Evolutionary conservation across 2,329 filamentous ascomycete genomes (phyloP), one percentile per base, ranked within the genome.

Genomic region (Neofusicoccum laricinum): DNA sequence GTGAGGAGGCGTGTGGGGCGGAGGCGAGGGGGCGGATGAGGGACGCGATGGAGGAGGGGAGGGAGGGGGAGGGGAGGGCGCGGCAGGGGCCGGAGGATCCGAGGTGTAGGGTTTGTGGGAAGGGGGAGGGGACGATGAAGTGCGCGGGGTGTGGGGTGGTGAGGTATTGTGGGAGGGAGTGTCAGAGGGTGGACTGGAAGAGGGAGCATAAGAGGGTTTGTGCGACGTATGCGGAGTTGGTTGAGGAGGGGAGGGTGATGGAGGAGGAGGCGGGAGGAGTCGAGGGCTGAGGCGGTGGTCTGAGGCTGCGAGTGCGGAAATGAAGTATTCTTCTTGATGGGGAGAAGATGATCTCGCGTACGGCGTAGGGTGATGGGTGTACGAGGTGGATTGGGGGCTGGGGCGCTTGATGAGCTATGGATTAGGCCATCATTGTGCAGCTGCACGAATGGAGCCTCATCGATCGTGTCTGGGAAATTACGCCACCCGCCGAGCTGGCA

Each of bases 21-120:
- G 10, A 57, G 40, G 61, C 61, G 7, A 19, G 61, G 17, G 15
- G 66, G 32, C 72, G 71, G 66, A 66, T 69, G 68, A 73, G 73
- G 40, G 69, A 69, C 45, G 68, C 69, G 66, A 66, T 66, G 55
- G 50, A 63, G 36, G 66, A 55, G 12, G 50, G 65, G 19, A 40
- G 65, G 34, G 11, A n/a, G 32, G 8, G 63, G 41, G 66, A 17
- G 3, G 17, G 32, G 5, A 17, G 4, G 30, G 41, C 10, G 32
- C 25, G n/a, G 19, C 40, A 43, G 7, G 61, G 61, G 5, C 8
- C 32, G 3, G 61, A 38, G 14, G 61, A 64, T 30, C n/a, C 19
- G 50, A 1, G 61, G 50, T 64, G 61, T 19, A 55, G 15, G 50
- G 51, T 57, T 21, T 64, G 61, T 25, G 50, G 61, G 17, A 34